A percentile compares a stretch with the other conserved stretches of the same genome.
Conservation (phyloP, 2,329 filamentous ascomycete species). For the Epichloe festucae region DNA sequence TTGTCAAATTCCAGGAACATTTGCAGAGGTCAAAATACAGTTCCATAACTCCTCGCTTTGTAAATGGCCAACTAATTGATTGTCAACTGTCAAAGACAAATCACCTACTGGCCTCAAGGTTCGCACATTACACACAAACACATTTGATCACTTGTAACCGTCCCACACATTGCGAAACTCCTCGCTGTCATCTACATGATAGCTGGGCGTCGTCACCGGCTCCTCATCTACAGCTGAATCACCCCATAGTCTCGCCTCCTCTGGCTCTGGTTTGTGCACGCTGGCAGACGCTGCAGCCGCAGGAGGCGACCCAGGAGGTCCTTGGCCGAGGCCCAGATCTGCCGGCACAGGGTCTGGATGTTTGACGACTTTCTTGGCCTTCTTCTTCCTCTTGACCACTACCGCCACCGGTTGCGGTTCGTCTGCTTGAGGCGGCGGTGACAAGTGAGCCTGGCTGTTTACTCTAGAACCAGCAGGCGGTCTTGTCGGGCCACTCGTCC, state of each 20-base stretch:
- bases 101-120: neutral
- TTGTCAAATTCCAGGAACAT: neutral
- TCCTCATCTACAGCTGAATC: slow-evolving; percentile 6
- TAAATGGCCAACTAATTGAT: slow-evolving; percentile 1
- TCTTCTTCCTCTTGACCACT: slow-evolving; percentile 26
- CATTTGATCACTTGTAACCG: neutral
- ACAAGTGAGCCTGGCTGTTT: neutral
- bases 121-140: neutral
- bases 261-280: slow-evolving; percentile 3
- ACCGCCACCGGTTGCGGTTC: slow-evolving; percentile 18
- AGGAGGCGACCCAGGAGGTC: slow-evolving; percentile 6
- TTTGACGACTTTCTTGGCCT: slow-evolving; percentile 21
- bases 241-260: slow-evolving; percentile 9
- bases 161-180: slow-evolving; percentile 35
- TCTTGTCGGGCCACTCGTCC: slow-evolving; percentile 11
- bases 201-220: slow-evolving; percentile 9
- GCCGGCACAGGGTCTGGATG: slow-evolving; percentile 20
- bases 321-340: slow-evolving; percentile 14
- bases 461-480: slow-evolving; percentile 8
- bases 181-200: slow-evolving; percentile 24
- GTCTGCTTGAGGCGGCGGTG: slow-evolving; percentile 8
- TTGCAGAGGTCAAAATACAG: neutral
- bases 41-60: slow-evolving; percentile 17
- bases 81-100: neutral
- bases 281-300: neutral